Percentiles rank a stretch among this genome's conserved stretches.
phyloP scores from a whole-genome alignment of 208 protist genomes.

The Leishmania arabica region DNA sequence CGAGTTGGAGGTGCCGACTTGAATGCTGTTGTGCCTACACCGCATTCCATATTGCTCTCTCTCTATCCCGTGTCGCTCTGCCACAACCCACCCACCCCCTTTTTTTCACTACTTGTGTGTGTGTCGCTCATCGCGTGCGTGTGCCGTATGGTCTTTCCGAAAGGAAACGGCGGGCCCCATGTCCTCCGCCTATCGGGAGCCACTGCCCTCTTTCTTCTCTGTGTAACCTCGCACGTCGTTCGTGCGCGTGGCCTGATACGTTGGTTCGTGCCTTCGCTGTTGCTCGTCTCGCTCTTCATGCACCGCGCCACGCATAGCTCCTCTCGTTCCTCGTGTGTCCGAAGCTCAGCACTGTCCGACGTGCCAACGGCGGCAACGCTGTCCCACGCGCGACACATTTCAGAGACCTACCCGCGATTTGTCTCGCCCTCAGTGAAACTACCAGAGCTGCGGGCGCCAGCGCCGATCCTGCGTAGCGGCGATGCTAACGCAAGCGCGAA shows the following conservation, averaged over 20 bases:
- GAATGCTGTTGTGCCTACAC: not conserved
- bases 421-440: not conserved
- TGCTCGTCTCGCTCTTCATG: constrained; percentile 5
- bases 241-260: not conserved
- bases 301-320: not conserved
- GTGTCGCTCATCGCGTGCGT: not conserved
- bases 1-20: not conserved
- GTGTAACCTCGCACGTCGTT: not conserved
- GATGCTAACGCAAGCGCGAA: not conserved
- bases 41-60: not conserved
- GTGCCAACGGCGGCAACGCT: not conserved
- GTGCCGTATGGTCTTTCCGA: not conserved
- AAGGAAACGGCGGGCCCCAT: not conserved
- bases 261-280: not conserved
- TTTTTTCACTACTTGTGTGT: not conserved
- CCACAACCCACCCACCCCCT: too few relatives aligned
- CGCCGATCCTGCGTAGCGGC: not conserved
- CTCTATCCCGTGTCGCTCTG: not conserved
- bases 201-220: not conserved
- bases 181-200: not conserved
- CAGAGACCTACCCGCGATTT: not conserved
- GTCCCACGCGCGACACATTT: not conserved
- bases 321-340: too few relatives aligned
- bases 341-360: not conserved
- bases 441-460: not conserved